Conservation (phyloP, 164 flowering plant species). For the Platanus orientalis region DNA sequence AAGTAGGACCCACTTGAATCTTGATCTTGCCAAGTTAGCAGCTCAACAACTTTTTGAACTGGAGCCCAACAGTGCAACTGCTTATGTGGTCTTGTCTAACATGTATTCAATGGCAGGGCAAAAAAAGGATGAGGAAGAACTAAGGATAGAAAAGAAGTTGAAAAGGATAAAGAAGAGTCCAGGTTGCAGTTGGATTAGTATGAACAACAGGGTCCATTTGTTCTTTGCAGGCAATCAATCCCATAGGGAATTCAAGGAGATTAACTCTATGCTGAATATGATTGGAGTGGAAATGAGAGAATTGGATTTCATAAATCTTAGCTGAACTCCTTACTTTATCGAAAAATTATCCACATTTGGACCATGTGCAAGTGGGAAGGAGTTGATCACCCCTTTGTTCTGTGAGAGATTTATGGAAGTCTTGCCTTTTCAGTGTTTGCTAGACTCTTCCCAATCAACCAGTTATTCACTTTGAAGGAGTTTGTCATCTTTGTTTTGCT, state of each 20-base stretch:
- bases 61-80: constrained; percentile 37
- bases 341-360: too few relatives aligned
- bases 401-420: too few relatives aligned
- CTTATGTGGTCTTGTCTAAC: constrained; percentile 37
- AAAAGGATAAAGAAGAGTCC: constrained; percentile 33
- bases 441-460: too few relatives aligned
- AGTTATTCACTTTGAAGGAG: too few relatives aligned
- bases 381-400: too few relatives aligned
- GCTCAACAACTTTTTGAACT: constrained; percentile 25
- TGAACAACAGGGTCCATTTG: constrained; percentile 20
- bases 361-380: too few relatives aligned
- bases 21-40: constrained; percentile 33
- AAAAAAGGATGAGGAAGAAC: constrained; percentile 19
- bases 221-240: constrained; percentile 26
- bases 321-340: too few relatives aligned
- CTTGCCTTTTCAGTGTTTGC: too few relatives aligned
- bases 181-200: constrained; percentile 47
- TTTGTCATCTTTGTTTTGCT: too few relatives aligned
- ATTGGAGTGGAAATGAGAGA: not conserved
- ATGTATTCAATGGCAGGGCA: constrained; percentile 29
- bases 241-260: constrained; percentile 16
- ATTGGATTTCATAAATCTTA: not conserved
- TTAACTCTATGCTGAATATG: constrained; percentile 12
- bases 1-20: constrained; percentile 22
- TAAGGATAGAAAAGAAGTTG: constrained; percentile 25